phyloP scores from a whole-genome alignment of 768 basidiomycete genomes.

The Suillus alpinus region DNA sequence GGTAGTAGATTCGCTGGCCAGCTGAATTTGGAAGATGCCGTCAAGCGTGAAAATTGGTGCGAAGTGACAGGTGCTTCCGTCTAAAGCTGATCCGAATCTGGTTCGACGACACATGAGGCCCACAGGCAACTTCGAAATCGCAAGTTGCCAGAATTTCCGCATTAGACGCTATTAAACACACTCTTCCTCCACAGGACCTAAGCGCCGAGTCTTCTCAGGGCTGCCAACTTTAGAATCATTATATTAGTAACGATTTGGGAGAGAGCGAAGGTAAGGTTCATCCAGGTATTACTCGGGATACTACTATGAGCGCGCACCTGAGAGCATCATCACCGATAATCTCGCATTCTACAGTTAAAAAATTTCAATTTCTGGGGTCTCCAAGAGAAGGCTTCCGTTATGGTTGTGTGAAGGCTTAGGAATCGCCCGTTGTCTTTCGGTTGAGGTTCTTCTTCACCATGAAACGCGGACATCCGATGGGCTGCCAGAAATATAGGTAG shows the following conservation, averaged over 20 bases:
- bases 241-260: background rate
- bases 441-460: background rate
- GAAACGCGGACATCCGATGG: background rate
- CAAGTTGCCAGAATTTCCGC: conserved; percentile 1
- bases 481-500: background rate
- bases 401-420: background rate
- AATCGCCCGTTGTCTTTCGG: background rate
- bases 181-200: background rate
- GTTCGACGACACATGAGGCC: background rate
- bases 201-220: background rate
- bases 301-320: background rate
- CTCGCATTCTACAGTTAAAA: background rate
- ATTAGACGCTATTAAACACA: background rate
- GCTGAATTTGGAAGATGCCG: background rate
- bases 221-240: background rate
- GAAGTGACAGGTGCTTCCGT: conserved; percentile 4
- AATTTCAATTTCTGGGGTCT: background rate
- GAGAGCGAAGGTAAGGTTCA: too few species aligned
- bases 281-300: too few species aligned
- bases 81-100: conserved; percentile 1
- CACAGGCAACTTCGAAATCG: background rate
- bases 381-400: conserved; percentile 5
- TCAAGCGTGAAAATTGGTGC: background rate
- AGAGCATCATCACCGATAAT: background rate
- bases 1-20: background rate